These are phyloP conservation scores for Solanum rostratum DNA, from an alignment of 257 asterid species.

Conservation along the genomic window DNA sequence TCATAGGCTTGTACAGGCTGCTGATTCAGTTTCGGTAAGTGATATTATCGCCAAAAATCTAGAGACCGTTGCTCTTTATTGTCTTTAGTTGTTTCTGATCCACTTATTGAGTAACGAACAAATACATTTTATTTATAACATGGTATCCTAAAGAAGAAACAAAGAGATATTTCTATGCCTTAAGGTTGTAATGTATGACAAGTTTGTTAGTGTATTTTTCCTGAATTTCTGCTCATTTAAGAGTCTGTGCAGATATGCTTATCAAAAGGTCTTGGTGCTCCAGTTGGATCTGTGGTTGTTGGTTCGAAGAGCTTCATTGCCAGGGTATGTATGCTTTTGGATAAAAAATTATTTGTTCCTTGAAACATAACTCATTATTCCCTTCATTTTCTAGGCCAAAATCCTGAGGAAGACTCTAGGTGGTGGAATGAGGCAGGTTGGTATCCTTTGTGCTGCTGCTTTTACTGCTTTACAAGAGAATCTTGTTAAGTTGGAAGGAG, in stretches of 20 bases:
- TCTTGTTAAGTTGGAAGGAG: slow-evolving; percentile 60
- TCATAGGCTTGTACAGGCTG: slow-evolving; percentile 82
- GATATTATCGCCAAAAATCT: not conserved
- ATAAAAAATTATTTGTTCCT: not conserved
- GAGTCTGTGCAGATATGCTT: slow-evolving; percentile 60
- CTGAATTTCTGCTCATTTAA: not conserved
- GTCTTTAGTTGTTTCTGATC: not conserved
- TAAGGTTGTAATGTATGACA: not conserved
- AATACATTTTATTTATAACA: not conserved
- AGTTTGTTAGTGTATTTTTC: not conserved
- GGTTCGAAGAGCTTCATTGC: slow-evolving; percentile 74
- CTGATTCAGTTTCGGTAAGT: slow-evolving; percentile 92
- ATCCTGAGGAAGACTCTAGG: slow-evolving; percentile 91
- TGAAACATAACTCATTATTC: not conserved
- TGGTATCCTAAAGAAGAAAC: not conserved
- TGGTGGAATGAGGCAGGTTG: slow-evolving; percentile 96
- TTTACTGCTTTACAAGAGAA: slow-evolving; percentile 70
- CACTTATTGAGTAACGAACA: not conserved
- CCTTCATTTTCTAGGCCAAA: slow-evolving; percentile 48
- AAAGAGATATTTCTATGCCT: not conserved
- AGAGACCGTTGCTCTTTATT: not conserved
- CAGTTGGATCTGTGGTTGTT: slow-evolving; percentile 83
- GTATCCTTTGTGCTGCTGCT: slow-evolving; percentile 91
- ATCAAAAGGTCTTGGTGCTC: slow-evolving; percentile 98
- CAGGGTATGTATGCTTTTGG: slow-evolving; percentile 32